Evolutionary conservation across 2,329 filamentous ascomycete genomes (phyloP).

Genomic region (Huntiella abstrusa): DNA sequence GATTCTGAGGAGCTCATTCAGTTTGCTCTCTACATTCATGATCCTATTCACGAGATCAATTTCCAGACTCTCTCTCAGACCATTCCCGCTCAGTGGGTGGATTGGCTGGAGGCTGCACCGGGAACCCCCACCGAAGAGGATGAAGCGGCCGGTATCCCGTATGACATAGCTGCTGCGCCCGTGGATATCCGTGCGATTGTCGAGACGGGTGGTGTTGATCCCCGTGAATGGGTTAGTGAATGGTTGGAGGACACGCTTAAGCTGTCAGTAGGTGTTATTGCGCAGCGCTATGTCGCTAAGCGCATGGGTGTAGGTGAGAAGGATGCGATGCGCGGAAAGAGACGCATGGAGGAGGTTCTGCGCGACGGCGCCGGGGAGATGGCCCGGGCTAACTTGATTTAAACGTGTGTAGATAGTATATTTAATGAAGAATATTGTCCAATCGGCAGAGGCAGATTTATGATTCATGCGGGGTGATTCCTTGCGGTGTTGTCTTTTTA

Average conservation of each 20-base stretch:
- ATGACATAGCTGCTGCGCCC: slow-evolving; percentile 24
- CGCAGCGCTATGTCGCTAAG: slow-evolving; percentile 84
- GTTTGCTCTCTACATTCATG: slow-evolving; percentile 65
- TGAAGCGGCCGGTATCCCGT: slow-evolving; percentile 23
- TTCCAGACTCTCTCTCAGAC: slow-evolving; percentile 70
- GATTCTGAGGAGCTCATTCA: slow-evolving; percentile 42
- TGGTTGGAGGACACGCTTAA: slow-evolving; percentile 83
- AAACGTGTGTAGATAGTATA: not conserved
- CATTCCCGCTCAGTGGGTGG: slow-evolving; percentile 68
- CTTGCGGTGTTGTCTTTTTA: no score
- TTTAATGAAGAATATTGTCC: not conserved
- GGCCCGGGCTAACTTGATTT: slow-evolving; percentile 38
- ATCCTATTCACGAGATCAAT: slow-evolving; percentile 79
- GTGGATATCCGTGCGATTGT: slow-evolving; percentile 80
- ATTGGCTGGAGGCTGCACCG: slow-evolving; percentile 63
- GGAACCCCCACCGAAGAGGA: slow-evolving; percentile 16
- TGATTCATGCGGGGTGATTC: no score
- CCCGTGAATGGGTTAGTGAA: slow-evolving; percentile 89
- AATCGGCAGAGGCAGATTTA: not conserved
- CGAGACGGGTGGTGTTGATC: slow-evolving; percentile 57
- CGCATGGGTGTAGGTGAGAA: slow-evolving; percentile 92
- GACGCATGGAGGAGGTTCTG: slow-evolving; percentile 35
- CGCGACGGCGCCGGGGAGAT: slow-evolving; percentile 39
- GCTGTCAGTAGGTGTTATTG: slow-evolving; percentile 65
- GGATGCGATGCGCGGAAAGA: slow-evolving; percentile 41